Percentiles rank a stretch among this genome's conserved stretches.
phyloP scores from a whole-genome alignment of 441 rosid species.

The Erodium chrysanthum region DNA sequence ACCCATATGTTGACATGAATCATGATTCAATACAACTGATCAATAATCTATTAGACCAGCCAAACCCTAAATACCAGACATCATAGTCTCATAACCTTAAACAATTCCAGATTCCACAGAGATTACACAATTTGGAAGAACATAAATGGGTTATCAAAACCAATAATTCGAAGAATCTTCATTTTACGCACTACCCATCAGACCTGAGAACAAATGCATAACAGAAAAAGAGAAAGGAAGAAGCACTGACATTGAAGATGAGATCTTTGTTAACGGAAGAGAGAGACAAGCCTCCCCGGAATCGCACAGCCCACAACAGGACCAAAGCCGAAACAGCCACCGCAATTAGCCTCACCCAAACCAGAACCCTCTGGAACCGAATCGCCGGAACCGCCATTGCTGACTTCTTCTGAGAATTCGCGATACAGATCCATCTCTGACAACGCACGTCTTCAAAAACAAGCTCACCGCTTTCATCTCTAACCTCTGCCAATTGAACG shows the following conservation, averaged over 20 bases:
- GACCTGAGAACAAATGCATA: neutral
- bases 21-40: neutral
- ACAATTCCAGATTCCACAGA: neutral
- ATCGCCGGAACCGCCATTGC: neutral
- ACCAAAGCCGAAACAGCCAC: neutral
- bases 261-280: conserved; percentile 1
- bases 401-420: neutral
- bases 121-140: neutral
- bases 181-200: neutral
- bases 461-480: neutral
- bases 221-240: neutral
- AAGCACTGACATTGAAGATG: conserved; percentile 2
- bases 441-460: neutral
- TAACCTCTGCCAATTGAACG: neutral
- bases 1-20: neutral
- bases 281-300: conserved; percentile 5
- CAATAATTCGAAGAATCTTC: neutral
- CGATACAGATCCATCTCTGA: neutral
- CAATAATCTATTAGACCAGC: neutral
- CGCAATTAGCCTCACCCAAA: neutral
- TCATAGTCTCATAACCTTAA: neutral
- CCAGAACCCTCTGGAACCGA: conserved; percentile 1
- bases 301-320: neutral
- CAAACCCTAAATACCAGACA: neutral
- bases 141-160: neutral